phyloP scores from a whole-genome alignment of 495 filamentous ascomycete genomes.

The Aspergillus kassunensis region DNA sequence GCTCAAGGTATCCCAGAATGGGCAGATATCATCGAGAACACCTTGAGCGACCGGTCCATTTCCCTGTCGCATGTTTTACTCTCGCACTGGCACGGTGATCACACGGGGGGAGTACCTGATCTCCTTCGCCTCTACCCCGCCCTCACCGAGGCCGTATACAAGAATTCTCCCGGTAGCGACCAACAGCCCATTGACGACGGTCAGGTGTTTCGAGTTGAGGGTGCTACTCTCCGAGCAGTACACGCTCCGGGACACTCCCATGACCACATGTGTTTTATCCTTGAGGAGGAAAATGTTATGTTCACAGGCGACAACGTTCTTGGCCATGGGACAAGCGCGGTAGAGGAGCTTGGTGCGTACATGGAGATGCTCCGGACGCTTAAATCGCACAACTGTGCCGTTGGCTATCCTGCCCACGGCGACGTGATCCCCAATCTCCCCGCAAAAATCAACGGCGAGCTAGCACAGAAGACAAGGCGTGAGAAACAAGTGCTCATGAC shows the following conservation, averaged over 20 bases:
- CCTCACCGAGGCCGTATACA: slow-evolving; percentile 30
- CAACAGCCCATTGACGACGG: slow-evolving; percentile 43
- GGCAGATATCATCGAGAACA: slow-evolving; percentile 23
- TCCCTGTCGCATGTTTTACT: slow-evolving; percentile 56
- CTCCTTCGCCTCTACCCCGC: slow-evolving; percentile 52
- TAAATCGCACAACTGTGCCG: slow-evolving; percentile 22
- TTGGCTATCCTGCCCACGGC: slow-evolving; percentile 44
- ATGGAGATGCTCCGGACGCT: slow-evolving; percentile 35
- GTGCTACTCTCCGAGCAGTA: slow-evolving; percentile 38
- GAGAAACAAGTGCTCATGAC: slow-evolving; percentile 33
- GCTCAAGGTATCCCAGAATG: slow-evolving; percentile 47
- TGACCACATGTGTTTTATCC: slow-evolving; percentile 48
- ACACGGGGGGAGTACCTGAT: slow-evolving; percentile 65
- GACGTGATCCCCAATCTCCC: slow-evolving; percentile 31
- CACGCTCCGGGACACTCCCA: slow-evolving; percentile 38
- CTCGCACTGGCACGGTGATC: slow-evolving; percentile 83
- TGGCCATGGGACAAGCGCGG: slow-evolving; percentile 31
- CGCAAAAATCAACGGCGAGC: slow-evolving; percentile 26
- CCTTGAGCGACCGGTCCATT: slow-evolving; percentile 30
- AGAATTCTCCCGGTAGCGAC: slow-evolving; percentile 41
- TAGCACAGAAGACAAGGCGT: slow-evolving; percentile 32
- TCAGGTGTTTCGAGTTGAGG: slow-evolving; percentile 36
- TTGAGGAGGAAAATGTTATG: slow-evolving; percentile 63
- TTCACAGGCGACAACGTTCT: slow-evolving; percentile 77
- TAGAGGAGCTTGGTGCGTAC: slow-evolving; percentile 36